Evolutionary conservation across 345 rosid species (phyloP).

Genomic region (Camelina laxa): DNA sequence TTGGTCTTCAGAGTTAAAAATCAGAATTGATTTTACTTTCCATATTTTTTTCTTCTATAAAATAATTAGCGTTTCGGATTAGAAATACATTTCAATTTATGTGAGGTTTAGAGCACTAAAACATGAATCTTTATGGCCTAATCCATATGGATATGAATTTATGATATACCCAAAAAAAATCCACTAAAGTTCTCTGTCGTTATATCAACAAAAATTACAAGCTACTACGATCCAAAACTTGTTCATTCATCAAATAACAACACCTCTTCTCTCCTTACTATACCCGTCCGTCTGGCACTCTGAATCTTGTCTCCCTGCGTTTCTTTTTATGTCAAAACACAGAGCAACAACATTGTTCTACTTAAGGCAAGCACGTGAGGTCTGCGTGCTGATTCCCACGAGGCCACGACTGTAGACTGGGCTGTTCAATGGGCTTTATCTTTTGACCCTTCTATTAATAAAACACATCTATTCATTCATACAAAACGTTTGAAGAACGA

Average conservation of each 20-base stretch:
- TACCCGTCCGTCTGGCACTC: no score
- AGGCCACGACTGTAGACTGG: neutral
- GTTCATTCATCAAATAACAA: neutral
- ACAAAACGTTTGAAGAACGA: no score
- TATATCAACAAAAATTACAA: neutral
- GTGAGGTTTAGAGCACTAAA: neutral
- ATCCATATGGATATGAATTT: no score
- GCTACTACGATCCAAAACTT: slow-evolving; percentile 3
- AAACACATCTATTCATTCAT: no score
- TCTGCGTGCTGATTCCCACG: neutral
- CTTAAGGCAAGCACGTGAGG: neutral
- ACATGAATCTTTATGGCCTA: no score
- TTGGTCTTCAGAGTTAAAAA: neutral
- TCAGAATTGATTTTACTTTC: no score
- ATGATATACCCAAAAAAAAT: no score
- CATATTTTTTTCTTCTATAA: no score
- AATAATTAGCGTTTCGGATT: no score
- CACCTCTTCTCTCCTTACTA: neutral
- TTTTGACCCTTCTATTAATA: neutral
- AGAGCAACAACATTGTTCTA: neutral
- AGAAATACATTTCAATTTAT: neutral
- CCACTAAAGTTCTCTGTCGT: neutral
- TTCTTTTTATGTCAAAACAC: slow-evolving; percentile 2
- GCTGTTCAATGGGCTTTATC: neutral
- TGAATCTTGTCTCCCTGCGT: neutral